Evolutionary conservation across 2,329 filamentous ascomycete species (phyloP).

Genomic region (Ophiostoma angusticollis): DNA sequence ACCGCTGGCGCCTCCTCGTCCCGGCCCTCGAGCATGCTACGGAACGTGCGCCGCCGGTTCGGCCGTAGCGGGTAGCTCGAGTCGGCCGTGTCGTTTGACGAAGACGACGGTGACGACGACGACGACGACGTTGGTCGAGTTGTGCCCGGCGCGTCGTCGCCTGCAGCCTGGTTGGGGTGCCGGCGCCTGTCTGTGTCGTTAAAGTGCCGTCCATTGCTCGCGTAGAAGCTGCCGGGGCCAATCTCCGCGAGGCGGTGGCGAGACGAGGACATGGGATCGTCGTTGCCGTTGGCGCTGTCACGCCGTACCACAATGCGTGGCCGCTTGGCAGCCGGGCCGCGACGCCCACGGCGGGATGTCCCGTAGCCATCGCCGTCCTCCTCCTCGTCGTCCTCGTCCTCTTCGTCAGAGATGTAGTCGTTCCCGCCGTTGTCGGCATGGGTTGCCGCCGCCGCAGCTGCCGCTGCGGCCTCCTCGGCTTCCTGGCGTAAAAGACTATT

Average conservation of each 20-base stretch:
- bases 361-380: conserved; percentile 9
- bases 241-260: conserved; percentile 19
- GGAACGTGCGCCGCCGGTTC: conserved; percentile 33
- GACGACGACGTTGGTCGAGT: conserved; percentile 26
- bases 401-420: background rate
- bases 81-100: conserved; percentile 33
- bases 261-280: too few relatives aligned
- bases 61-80: conserved; percentile 42
- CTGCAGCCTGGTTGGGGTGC: too few relatives aligned
- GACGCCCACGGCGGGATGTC: conserved; percentile 5
- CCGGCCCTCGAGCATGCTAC: conserved; percentile 26
- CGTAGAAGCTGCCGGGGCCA: conserved; percentile 27
- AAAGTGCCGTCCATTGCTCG: background rate
- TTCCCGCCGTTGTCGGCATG: background rate
- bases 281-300: background rate
- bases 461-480: conserved; percentile 1
- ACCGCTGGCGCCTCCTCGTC: too few relatives aligned
- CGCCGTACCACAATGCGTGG: conserved; percentile 13
- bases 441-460: background rate
- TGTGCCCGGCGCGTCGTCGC: background rate
- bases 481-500: conserved; percentile 5
- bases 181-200: too few relatives aligned
- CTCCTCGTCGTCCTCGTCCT: background rate
- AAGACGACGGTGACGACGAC: conserved; percentile 40
- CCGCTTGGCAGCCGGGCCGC: conserved; percentile 11